A percentile compares a stretch with the other conserved stretches of the same genome.
Conservation (phyloP, 2,329 filamentous ascomycete genomes). For the Sporothrix dimorphospora region DNA sequence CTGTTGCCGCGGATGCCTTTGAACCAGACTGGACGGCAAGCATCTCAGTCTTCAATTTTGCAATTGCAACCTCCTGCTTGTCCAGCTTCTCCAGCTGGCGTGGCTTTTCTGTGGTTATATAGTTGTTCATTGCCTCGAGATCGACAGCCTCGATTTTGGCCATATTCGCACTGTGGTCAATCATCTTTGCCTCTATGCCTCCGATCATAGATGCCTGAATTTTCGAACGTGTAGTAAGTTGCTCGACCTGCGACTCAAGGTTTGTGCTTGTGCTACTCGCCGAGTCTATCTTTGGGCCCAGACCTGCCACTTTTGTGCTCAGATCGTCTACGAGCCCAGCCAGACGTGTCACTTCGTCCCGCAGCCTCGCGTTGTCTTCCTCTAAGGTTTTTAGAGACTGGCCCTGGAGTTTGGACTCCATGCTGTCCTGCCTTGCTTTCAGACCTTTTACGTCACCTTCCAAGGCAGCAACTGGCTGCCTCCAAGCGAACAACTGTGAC, state of each 20-base stretch:
- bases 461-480: not conserved
- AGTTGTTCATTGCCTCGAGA: conserved; percentile 6
- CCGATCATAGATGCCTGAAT: not conserved
- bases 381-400: not conserved
- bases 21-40: not conserved
- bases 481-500: not conserved
- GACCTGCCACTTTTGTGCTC: not conserved
- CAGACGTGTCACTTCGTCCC: not conserved
- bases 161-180: conserved; percentile 1
- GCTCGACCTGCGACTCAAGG: not conserved
- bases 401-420: not conserved
- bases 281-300: not conserved
- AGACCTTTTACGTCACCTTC: not conserved
- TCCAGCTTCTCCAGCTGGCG: not conserved
- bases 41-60: conserved; percentile 7
- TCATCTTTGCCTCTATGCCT: conserved; percentile 3
- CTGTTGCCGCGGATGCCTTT: not conserved
- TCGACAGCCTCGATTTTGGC: conserved; percentile 14
- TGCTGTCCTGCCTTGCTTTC: not conserved
- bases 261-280: not conserved
- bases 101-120: conserved; percentile 21
- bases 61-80: conserved; percentile 9
- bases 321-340: not conserved
- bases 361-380: conserved; percentile 12
- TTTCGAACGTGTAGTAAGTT: not conserved